phyloP scores from a whole-genome alignment of 2,329 filamentous ascomycete genomes.

The Paraconiothyrium brasiliense region DNA sequence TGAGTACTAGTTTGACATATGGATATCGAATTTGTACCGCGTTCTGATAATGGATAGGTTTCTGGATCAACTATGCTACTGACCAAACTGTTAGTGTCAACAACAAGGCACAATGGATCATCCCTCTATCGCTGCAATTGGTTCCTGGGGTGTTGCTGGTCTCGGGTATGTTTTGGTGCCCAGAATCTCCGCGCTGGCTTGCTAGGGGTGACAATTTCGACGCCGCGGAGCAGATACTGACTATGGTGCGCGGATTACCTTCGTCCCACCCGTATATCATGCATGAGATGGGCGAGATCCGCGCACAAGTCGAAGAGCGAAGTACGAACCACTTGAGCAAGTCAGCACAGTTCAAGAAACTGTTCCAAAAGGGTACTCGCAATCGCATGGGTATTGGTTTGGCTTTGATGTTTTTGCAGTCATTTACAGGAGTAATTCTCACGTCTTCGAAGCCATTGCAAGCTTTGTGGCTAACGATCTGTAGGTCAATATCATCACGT shows the following conservation, averaged over 20 bases:
- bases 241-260: constrained; percentile 57
- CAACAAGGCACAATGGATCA: constrained; percentile 67
- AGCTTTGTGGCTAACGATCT: constrained; percentile 18
- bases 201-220: constrained; percentile 46
- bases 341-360: constrained; percentile 44
- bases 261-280: constrained; percentile 55
- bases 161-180: constrained; percentile 48
- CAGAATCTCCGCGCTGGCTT: constrained; percentile 48
- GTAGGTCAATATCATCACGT: constrained; percentile 47
- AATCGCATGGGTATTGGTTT: constrained; percentile 52
- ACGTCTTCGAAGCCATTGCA: no score
- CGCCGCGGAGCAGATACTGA: constrained; percentile 53
- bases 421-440: constrained; percentile 43
- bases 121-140: constrained; percentile 64
- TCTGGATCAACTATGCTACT: constrained; percentile 56
- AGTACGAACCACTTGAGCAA: constrained; percentile 41
- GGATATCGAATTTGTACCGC: not conserved
- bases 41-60: constrained; percentile 27
- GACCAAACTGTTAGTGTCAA: constrained; percentile 54
- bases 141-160: constrained; percentile 52
- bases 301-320: constrained; percentile 45
- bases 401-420: constrained; percentile 50
- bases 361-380: constrained; percentile 51
- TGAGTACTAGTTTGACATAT: not conserved
- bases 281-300: constrained; percentile 61